Conservation (phyloP, 495 filamentous ascomycete genomes). For the Lichenothelia convexa region DNA sequence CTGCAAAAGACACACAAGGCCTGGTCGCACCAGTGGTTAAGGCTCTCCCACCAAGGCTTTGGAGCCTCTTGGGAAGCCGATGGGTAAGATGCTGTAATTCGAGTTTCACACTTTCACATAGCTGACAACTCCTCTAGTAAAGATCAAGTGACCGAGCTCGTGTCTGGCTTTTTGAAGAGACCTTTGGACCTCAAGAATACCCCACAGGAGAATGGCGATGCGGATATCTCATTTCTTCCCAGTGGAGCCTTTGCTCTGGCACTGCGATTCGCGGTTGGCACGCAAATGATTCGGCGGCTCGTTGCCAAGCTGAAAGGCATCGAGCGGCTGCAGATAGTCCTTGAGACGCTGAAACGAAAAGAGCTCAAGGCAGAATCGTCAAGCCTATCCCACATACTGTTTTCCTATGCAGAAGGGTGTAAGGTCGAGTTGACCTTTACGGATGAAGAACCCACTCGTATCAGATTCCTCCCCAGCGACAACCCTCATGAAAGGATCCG, state of each 20-base stretch:
- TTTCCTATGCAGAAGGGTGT: constrained; percentile 33
- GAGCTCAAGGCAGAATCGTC: constrained; percentile 33
- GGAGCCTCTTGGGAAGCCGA: no score
- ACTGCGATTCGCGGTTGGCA: constrained; percentile 37
- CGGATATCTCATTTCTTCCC: constrained; percentile 39
- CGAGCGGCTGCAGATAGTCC: constrained; percentile 43
- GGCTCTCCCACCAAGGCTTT: constrained; percentile 4
- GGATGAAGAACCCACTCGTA: constrained; percentile 1
- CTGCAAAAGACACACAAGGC: not conserved
- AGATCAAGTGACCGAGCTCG: constrained; percentile 15
- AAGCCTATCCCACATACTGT: constrained; percentile 41
- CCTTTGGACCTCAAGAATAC: constrained; percentile 24
- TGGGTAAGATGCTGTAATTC: no score
- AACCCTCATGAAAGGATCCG: no score
- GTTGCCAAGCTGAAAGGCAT: constrained; percentile 38
- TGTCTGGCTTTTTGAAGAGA: constrained; percentile 18
- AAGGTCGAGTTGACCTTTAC: no score
- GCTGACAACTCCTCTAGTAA: no score
- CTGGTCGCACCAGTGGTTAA: constrained; percentile 1
- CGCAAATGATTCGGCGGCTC: constrained; percentile 33
- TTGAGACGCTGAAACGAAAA: constrained; percentile 38
- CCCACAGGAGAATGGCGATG: constrained; percentile 33
- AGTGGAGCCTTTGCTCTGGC: constrained; percentile 40
- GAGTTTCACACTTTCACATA: no score
- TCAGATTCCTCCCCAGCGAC: no score